phyloP scores from a whole-genome alignment of 495 filamentous ascomycete species.

The Lasiosphaeris hirsuta region DNA sequence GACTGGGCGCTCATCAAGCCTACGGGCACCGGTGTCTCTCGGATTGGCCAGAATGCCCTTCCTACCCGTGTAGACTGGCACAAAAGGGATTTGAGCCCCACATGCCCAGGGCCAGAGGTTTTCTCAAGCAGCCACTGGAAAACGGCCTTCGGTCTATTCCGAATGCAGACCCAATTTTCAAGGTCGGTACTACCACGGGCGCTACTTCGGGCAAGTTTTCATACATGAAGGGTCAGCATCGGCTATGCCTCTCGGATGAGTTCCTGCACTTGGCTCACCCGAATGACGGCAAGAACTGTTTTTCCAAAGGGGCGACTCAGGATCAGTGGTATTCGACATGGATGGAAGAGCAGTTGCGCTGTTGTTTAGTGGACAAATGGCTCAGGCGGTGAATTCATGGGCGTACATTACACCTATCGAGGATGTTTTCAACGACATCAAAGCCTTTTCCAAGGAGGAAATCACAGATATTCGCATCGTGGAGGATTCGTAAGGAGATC shows the following conservation, averaged over 20 bases:
- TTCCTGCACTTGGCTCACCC: not conserved
- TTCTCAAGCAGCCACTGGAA: slow-evolving; percentile 5
- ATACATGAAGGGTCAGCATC: not conserved
- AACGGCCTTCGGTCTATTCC: not conserved
- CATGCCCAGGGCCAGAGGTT: not conserved
- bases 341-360: not conserved
- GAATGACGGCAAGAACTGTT: not conserved
- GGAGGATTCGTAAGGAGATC: not conserved
- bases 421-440: not conserved
- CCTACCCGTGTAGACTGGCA: not conserved
- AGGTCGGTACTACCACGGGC: slow-evolving; percentile 6
- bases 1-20: slow-evolving; percentile 12
- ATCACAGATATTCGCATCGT: slow-evolving; percentile 1
- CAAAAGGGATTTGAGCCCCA: not conserved
- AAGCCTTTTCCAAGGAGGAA: not conserved
- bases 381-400: not conserved
- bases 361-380: slow-evolving; percentile 3
- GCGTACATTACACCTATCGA: not conserved
- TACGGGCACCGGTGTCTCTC: not conserved
- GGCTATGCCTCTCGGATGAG: not conserved
- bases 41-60: slow-evolving; percentile 5
- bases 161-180: not conserved
- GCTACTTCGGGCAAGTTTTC: not conserved
- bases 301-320: not conserved
- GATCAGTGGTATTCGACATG: not conserved